Conservation (phyloP, 768 basidiomycete species). For the Tricholoma terreum region DNA sequence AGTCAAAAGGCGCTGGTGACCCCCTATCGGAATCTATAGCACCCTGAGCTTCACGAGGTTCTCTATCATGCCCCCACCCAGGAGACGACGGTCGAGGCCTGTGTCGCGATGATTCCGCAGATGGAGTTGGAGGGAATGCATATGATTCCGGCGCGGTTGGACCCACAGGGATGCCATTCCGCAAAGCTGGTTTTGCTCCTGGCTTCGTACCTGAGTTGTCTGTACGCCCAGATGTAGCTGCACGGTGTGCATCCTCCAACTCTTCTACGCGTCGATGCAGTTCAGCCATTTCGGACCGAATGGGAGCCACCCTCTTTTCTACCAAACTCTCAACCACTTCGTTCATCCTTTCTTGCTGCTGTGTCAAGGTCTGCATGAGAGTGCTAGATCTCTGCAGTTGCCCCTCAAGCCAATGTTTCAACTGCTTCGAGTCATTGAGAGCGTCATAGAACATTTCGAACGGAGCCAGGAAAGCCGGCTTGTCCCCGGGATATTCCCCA, state of each 20-base stretch:
- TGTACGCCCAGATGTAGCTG: slow-evolving; percentile 23
- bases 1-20: slow-evolving; percentile 50
- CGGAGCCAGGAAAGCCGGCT: slow-evolving; percentile 74
- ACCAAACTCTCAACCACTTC: slow-evolving; percentile 58
- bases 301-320: slow-evolving; percentile 54
- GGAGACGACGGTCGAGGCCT: slow-evolving; percentile 40
- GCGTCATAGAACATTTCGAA: slow-evolving; percentile 86
- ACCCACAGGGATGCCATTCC: slow-evolving; percentile 34
- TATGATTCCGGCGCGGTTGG: slow-evolving; percentile 37
- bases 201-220: slow-evolving; percentile 20
- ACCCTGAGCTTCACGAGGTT: slow-evolving; percentile 33
- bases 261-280: slow-evolving; percentile 66
- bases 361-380: slow-evolving; percentile 48
- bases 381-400: slow-evolving; percentile 65
- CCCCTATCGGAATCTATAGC: slow-evolving; percentile 36
- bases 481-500: slow-evolving; percentile 59
- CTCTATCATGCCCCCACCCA: slow-evolving; percentile 34
- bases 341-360: slow-evolving; percentile 63
- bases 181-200: slow-evolving; percentile 32
- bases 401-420: slow-evolving; percentile 73
- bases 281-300: slow-evolving; percentile 59
- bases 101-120: slow-evolving; percentile 28
- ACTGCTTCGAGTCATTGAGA: slow-evolving; percentile 72
- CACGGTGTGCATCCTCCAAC: slow-evolving; percentile 51
- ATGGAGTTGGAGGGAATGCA: slow-evolving; percentile 42